phyloP scores from a whole-genome alignment of 352 stramenopile species.

The Elongisporangium anandrum region DNA sequence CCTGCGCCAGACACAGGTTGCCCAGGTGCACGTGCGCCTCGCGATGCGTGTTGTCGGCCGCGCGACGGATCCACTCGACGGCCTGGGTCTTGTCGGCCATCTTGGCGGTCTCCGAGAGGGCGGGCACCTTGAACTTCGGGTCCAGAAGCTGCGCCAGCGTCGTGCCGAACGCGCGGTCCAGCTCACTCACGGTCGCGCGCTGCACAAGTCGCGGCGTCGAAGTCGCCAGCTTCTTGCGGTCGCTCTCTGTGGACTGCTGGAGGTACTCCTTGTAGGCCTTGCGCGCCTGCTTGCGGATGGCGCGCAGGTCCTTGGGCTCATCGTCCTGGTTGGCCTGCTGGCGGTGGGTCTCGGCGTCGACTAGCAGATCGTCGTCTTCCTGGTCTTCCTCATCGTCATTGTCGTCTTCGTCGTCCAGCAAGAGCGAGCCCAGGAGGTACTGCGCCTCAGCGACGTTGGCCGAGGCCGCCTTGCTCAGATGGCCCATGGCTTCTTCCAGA shows the following conservation, averaged over 20 bases:
- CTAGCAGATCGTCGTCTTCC: slow-evolving; percentile 32
- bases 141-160: slow-evolving; percentile 70
- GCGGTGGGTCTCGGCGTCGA: slow-evolving; percentile 71
- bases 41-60: slow-evolving; percentile 65
- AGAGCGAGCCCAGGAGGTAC: slow-evolving; percentile 63
- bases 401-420: slow-evolving; percentile 45
- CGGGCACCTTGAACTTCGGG: slow-evolving; percentile 41
- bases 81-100: slow-evolving; percentile 59
- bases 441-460: slow-evolving; percentile 68
- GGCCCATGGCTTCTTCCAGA: slow-evolving; percentile 51
- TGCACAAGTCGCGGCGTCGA: slow-evolving; percentile 28
- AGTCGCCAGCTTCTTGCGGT: slow-evolving; percentile 9
- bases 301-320: slow-evolving; percentile 61
- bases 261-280: slow-evolving; percentile 76
- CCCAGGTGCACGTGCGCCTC: slow-evolving; percentile 79
- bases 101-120: slow-evolving; percentile 26
- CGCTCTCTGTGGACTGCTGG: slow-evolving; percentile 36
- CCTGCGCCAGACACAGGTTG: slow-evolving; percentile 76
- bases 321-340: slow-evolving; percentile 32
- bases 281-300: slow-evolving; percentile 75
- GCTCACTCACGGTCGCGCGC: slow-evolving; percentile 45
- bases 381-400: slow-evolving; percentile 29
- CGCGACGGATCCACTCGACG: slow-evolving; percentile 77
- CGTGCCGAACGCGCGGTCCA: slow-evolving; percentile 70
- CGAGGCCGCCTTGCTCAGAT: slow-evolving; percentile 51